Base-by-base conservation (phyloP, 805 yeast species). In the Saccharomycopsis guyanensis region DNA sequence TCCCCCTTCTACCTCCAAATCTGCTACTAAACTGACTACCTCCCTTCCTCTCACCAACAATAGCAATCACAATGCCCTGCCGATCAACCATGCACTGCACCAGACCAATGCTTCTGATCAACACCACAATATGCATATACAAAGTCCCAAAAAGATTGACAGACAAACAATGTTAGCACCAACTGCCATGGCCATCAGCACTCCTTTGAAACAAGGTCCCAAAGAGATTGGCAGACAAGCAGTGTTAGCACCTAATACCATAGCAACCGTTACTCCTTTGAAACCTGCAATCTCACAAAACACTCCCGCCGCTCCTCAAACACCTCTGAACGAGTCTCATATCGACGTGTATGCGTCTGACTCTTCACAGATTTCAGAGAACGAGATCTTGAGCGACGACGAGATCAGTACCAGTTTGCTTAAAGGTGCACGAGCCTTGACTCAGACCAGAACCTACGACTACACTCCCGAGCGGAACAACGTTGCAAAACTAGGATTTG, bases 281-380 rank as follows among this genome's bases (percentile, higher is more conserved):
- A 7, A 4, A 20, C 15, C 23, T 20, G 37, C 13, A 12, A 34
- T 34, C 13, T 18, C 24, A 20, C 19, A 15, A 16, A 18, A 20
- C 10, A 20, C n/a, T 4, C 40, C 18, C 15, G 40, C 22, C 4
- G n/a, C 8, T 4, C 6, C 18, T 7, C 22, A 4, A 20, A 20
- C 8, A 6, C 6, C 6, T 6, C 10, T 10, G 24, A 37, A 37
- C 19, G 15, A 10, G 13, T 23, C 38, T 3, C 43, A 40, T 40
- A 40, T 40, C 19, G 38, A 38, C 19, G 19, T 40, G 6, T 39
- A 22, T 24, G 49, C 44, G 3, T 38, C 48, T 13, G 42, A 43
- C 32, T 25, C 42, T n/a, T 43, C 42, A 16, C 47, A 44, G 16
- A 38, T 38, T 19, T 45, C 48, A 4, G 48, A 45, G 13, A 29